Conservation (phyloP, 805 yeast genomes). For the Nakazawaea molendinolei region DNA sequence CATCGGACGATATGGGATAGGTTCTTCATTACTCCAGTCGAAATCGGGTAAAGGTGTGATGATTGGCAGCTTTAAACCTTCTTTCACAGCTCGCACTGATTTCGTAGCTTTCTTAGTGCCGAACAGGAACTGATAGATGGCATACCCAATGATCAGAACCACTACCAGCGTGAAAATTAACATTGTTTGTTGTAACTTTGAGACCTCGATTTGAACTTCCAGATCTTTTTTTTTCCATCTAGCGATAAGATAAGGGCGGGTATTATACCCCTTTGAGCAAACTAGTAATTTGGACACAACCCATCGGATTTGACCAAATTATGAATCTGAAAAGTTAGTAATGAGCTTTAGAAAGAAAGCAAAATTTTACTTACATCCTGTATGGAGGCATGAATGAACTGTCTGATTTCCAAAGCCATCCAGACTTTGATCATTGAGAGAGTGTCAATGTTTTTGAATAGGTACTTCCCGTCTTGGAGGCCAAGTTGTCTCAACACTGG, state of each 20-base stretch:
- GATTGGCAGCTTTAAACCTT: no score
- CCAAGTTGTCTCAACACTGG: constrained; percentile 84
- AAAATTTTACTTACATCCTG: constrained; percentile 53
- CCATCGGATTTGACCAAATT: constrained; percentile 57
- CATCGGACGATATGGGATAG: constrained; percentile 39
- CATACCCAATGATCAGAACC: neutral
- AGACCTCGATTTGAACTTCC: no score
- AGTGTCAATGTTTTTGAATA: constrained; percentile 50
- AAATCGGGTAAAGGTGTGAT: constrained; percentile 30
- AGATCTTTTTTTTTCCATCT: neutral
- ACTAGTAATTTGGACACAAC: constrained; percentile 54
- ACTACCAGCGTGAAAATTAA: neutral
- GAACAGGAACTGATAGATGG: no score
- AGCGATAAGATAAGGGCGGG: neutral
- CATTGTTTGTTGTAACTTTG: no score
- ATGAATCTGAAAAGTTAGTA: constrained; percentile 30
- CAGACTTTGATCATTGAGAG: constrained; percentile 83
- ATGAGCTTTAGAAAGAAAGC: neutral
- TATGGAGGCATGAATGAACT: constrained; percentile 74
- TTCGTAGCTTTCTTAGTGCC: no score
- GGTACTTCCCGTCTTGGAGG: constrained; percentile 56
- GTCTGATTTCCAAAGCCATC: constrained; percentile 85
- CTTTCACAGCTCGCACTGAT: no score
- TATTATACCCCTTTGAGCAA: neutral
- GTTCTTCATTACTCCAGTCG: constrained; percentile 37